Evolutionary conservation across 768 basidiomycete species (phyloP).

Genomic region (Thelephora ganbajun): DNA sequence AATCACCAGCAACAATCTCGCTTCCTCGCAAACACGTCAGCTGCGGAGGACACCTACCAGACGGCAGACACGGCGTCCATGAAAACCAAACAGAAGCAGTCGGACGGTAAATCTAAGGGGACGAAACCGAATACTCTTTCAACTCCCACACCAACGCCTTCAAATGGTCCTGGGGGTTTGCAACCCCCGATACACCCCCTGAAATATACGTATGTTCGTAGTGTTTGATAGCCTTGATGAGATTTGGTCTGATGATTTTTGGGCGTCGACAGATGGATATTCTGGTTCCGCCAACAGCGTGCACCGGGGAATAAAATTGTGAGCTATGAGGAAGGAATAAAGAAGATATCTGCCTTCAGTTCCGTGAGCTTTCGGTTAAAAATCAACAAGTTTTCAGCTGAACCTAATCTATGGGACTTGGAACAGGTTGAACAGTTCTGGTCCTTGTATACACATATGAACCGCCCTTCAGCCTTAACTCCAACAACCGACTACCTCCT

Average conservation of each 20-base stretch:
- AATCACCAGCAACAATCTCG: slow-evolving; percentile 60
- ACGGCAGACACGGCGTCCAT: slow-evolving; percentile 6
- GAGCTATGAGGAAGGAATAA: slow-evolving; percentile 91
- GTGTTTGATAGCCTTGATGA: slow-evolving; percentile 12
- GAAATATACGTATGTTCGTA: slow-evolving; percentile 81
- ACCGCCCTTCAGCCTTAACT: slow-evolving; percentile 61
- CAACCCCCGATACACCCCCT: slow-evolving; percentile 47
- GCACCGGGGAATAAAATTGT: slow-evolving; percentile 80
- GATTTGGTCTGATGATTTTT: slow-evolving; percentile 6
- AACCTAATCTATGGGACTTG: background rate
- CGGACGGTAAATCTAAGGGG: slow-evolving; percentile 4
- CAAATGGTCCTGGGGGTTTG: no score
- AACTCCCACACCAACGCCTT: slow-evolving; percentile 9
- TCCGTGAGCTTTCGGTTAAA: slow-evolving; percentile 33
- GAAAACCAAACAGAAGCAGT: slow-evolving; percentile 15
- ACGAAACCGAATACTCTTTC: slow-evolving; percentile 10
- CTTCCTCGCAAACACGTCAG: slow-evolving; percentile 41
- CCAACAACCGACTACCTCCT: slow-evolving; percentile 92
- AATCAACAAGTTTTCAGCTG: no score
- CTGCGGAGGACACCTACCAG: slow-evolving; percentile 10
- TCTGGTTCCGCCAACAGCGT: slow-evolving; percentile 87
- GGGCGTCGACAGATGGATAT: slow-evolving; percentile 52
- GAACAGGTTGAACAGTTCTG: slow-evolving; percentile 86
- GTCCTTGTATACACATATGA: slow-evolving; percentile 86
- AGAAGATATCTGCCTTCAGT: slow-evolving; percentile 80